Base-by-base conservation (phyloP, 2,329 filamentous ascomycete species). In the Xylaria digitata region DNA sequence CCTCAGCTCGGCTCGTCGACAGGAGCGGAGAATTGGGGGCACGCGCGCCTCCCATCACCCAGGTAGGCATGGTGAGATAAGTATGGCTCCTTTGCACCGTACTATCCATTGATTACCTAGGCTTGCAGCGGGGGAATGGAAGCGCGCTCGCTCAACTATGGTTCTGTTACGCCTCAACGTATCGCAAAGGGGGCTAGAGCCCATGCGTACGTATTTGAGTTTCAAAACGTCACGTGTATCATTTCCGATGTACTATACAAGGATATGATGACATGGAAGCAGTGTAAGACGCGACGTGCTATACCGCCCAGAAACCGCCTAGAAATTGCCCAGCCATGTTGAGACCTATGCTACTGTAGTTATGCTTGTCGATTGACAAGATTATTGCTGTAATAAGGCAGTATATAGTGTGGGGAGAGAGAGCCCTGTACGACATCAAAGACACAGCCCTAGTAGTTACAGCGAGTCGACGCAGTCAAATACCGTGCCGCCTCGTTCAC, bases 191-290 rank as follows among this genome's bases (percentile, higher is more conserved):
- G 23, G 30, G 32, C 9, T 40, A 40, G 37, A 15, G 37, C 37
- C 37, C 52, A 32, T 37, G 42, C 15, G 7, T 55, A 40, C 59
- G 45, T 61, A 65, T 65, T 61, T 65, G 57, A 57, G 63, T 59
- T 66, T 37, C 53, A 30, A 62, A 43, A 42, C 46, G 49, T 66
- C 64, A 66, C 64, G 64, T 66, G 64, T 58, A 40, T 60, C 43
- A 40, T 59, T 55, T 59, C 42, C 23, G 23, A 54, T 55, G 64
- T 59, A 32, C 64, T 54, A 46, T 55, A 46, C 64, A 49, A 50
- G 54, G 55, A 15, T 59, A n/a, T 17, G 58, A 45, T 26, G 32
- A 50, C 17, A 37, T 21, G 50, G 15, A 11, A 26, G 3, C 19
- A n/a, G 30, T 9, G 57, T 65, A 32, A 61, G 63, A 65, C 37